Base-by-base conservation (phyloP, 2,329 filamentous ascomycete species). In the Trichophyton simii region DNA sequence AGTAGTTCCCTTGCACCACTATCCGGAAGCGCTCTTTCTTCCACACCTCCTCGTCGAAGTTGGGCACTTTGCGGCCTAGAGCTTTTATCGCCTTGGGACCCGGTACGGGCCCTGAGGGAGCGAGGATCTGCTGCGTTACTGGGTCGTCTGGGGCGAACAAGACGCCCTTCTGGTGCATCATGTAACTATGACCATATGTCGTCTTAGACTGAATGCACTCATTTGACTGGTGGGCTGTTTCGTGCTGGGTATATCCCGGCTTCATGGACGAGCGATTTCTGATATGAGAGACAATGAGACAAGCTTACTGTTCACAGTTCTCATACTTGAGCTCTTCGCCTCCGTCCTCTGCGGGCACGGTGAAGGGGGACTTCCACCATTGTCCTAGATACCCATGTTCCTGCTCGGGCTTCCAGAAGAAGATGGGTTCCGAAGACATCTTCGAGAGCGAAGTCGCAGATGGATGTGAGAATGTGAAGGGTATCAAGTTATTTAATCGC, bases 151-250 rank as follows among this genome's bases (percentile, higher is more conserved):
- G 66, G 3, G 66, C 66, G 62, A 73, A 72, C 31, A 72, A 64
- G 4, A 72, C 63, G 7, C 70, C 70, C 65, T 74, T 73, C 52
- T 67, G 68, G 54, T 71, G 70, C 72, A 74, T 73, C 68, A 74
- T 74, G 62, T 64, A 64, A 31, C 63, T 64, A 44, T 36, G 22
- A 20, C 34, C 34, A 4, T 36, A 15, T 22, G 18, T 36, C 8
- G 31, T 11, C 25, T 52, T 52, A 52, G 34, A 55, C 25, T 48
- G 9, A 13, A 13, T 38, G 34, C 9, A 13, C 8, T 38, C 34
- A 38, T 38, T 9, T 9, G 34, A 31, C 28, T 31, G 8, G 6
- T 31, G 6, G 8, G 8, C 8, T 20, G 8, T n/a, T 44, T n/a
- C 20, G 36, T 44, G 41, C 5, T 13, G 36, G 22, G 22, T 57